Evolutionary conservation across 148 eudicot genomes (phyloP), one percentile per base, ranked within the genome.

Genomic region (Silene latifolia): DNA sequence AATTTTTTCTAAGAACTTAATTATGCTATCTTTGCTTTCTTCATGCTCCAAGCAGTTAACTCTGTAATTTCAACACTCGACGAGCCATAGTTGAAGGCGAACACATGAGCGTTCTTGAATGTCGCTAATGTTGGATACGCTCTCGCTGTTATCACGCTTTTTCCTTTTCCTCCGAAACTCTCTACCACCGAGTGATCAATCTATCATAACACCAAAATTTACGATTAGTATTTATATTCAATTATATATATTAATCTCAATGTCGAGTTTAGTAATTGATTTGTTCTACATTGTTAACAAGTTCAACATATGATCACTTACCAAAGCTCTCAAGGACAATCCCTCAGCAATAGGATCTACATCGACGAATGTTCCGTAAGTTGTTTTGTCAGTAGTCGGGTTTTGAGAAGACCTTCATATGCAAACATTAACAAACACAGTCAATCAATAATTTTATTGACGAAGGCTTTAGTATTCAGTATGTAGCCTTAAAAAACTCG

Each of bases 311-410:
- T 9, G 17, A 51, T 51, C 18, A 46, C 86, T 84, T 75, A 84
- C 86, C 84, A 84, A 75, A 44, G 74, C 57, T 35, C 84, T 80
- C 72, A 84, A 74, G 23, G 61, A 47, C 21, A 84, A 51, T 20
- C 73, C 77, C 5, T 78, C 72, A 23, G 19, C 69, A 13, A 64
- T 27, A 4, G 84, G 84, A 72, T 84, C 63, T 12, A 84, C 80
- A 0, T 78, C 6, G 23, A 81, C 80, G 46, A 81, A 84, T 5
- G 80, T 76, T 65, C 87, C 87, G 11, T 81, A 84, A 0, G 78
- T 78, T 58, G 77, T 70, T 53, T 84, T 84, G 24, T 78, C 84
- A 0, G 71, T 54, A 0, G 82, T 78, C 61, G 82, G 74, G 64
- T 81, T 79, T 0, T 75, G 48, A n/a, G 87, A 84, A 10, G 82